Percentiles rank a stretch among this genome's conserved stretches.
These are phyloP conservation scores for Phialocephala sp. DNA, from an alignment of 2,329 filamentous ascomycete genomes.

Conservation along the genomic window DNA sequence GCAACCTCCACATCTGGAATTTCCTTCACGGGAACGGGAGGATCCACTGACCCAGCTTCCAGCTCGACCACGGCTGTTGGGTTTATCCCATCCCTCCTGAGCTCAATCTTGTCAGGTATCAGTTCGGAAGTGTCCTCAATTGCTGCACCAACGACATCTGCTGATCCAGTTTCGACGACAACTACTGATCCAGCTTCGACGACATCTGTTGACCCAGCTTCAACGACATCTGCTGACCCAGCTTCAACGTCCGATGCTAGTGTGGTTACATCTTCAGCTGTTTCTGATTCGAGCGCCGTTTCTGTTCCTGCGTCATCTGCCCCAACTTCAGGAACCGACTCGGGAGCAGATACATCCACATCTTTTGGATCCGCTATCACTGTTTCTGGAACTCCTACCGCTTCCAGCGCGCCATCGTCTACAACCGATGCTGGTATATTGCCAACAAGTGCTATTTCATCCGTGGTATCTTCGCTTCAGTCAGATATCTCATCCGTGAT, in stretches of 20 bases:
- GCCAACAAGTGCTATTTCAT: neutral
- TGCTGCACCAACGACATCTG: conserved; percentile 2
- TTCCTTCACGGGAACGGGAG: neutral
- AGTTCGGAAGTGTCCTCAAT: neutral
- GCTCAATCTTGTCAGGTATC: neutral
- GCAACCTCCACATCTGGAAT: neutral
- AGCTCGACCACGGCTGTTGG: neutral
- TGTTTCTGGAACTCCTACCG: neutral
- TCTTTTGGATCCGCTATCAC: neutral
- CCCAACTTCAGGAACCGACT: neutral
- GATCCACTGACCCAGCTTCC: neutral
- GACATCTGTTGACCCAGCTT: neutral
- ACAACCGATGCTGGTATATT: neutral
- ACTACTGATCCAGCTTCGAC: neutral
- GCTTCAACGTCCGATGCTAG: neutral
- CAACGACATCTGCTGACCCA: neutral
- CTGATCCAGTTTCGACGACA: neutral
- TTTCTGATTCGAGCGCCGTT: neutral
- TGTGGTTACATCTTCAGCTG: neutral
- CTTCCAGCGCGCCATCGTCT: conserved; percentile 2
- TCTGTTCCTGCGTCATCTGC: neutral
- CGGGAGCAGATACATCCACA: neutral
- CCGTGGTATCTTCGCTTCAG: neutral
- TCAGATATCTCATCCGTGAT: conserved; percentile 6
- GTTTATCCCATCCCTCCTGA: neutral